phyloP scores from a whole-genome alignment of 495 filamentous ascomycete species.

The Penicillium subrubescens region DNA sequence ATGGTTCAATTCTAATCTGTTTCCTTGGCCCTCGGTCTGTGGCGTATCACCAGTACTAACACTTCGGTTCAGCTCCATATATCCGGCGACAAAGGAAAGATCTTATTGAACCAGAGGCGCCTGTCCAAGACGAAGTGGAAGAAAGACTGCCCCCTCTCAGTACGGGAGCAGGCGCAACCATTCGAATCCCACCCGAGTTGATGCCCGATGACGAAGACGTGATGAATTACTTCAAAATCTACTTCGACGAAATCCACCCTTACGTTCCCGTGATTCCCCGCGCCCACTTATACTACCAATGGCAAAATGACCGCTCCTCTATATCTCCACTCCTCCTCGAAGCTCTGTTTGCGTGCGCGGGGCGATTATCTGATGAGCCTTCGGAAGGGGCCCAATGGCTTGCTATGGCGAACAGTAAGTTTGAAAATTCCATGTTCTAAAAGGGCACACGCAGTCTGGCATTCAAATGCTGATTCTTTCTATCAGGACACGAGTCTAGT shows the following conservation, averaged over 20 bases:
- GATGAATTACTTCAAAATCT: slow-evolving; percentile 86
- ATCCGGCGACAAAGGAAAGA: slow-evolving; percentile 74
- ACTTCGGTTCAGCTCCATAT: slow-evolving; percentile 67
- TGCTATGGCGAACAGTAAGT: slow-evolving; percentile 84
- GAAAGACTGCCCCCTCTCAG: slow-evolving; percentile 69
- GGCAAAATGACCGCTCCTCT: slow-evolving; percentile 79
- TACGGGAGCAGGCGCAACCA: slow-evolving; percentile 67
- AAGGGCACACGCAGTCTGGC: background rate
- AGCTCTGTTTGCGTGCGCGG: slow-evolving; percentile 92
- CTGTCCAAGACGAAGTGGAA: slow-evolving; percentile 74
- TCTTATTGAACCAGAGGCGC: slow-evolving; percentile 66
- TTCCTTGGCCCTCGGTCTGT: slow-evolving; percentile 5
- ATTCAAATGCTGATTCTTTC: slow-evolving; percentile 27
- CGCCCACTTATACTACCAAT: slow-evolving; percentile 83
- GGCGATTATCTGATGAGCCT: slow-evolving; percentile 78
- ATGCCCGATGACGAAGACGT: slow-evolving; percentile 89
- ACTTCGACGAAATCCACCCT: slow-evolving; percentile 89
- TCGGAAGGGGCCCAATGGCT: slow-evolving; percentile 91
- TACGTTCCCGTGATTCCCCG: slow-evolving; percentile 95
- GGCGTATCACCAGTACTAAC: slow-evolving; percentile 12
- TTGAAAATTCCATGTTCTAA: background rate
- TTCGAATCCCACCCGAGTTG: slow-evolving; percentile 89
- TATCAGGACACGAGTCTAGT: slow-evolving; percentile 83
- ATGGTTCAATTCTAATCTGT: slow-evolving; percentile 37
- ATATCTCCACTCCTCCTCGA: slow-evolving; percentile 93